These are phyloP conservation scores for Termitomyces sp. DNA, from an alignment of 1,284 basidiomycete species.

Conservation along the genomic window DNA sequence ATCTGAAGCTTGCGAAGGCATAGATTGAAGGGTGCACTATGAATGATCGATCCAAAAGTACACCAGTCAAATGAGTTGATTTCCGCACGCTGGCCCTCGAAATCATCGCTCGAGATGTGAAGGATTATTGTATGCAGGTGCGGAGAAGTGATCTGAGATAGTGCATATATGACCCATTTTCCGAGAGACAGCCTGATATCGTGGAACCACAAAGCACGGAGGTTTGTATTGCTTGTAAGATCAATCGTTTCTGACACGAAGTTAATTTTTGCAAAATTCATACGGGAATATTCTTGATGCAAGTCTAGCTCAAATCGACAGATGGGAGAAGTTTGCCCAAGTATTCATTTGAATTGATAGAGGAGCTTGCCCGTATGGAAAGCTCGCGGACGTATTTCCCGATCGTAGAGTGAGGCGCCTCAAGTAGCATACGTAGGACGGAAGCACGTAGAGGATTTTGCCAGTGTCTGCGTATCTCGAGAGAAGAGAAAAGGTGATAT, in stretches of 20 bases:
- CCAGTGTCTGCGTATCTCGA: conserved; percentile 3
- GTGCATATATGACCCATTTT: conserved; percentile 5
- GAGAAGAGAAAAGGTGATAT: conserved; percentile 11
- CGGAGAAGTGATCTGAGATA: conserved; percentile 5
- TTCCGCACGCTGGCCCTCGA: neutral
- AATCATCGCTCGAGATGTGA: conserved; percentile 1
- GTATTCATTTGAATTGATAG: conserved; percentile 1
- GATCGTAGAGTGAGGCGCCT: conserved; percentile 6
- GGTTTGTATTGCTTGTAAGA: conserved; percentile 8
- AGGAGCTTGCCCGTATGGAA: conserved; percentile 1
- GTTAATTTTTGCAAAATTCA: neutral
- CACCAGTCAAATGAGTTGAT: conserved; percentile 8
- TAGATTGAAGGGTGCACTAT: neutral
- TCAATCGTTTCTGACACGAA: neutral
- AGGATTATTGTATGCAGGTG: conserved; percentile 12
- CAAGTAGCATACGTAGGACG: neutral
- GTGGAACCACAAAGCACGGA: conserved; percentile 14
- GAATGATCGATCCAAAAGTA: conserved; percentile 5
- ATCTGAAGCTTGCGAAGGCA: conserved; percentile 3
- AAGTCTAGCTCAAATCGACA: conserved; percentile 12
- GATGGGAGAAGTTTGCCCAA: conserved; percentile 2
- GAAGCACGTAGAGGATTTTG: neutral
- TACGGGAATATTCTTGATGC: neutral
- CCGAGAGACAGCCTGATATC: conserved; percentile 1
- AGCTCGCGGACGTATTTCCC: conserved; percentile 4